phyloP scores from a whole-genome alignment of 108 stramenopile genomes.

The Skeletonema menzelii region DNA sequence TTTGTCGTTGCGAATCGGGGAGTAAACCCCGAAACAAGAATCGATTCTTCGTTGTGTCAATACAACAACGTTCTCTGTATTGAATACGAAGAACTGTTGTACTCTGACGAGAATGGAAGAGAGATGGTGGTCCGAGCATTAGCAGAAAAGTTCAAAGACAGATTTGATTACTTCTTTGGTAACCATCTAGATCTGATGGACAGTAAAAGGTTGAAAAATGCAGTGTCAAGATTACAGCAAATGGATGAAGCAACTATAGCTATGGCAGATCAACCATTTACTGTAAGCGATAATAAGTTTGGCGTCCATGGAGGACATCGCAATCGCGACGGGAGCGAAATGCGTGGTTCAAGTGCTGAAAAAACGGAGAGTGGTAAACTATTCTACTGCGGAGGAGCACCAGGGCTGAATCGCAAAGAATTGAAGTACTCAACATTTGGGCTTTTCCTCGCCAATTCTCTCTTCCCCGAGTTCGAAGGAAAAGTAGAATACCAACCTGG shows the following conservation, averaged over 20 bases:
- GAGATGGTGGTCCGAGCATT: conserved; percentile 15
- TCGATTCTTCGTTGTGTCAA: conserved; percentile 18
- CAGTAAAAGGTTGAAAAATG: conserved; percentile 5
- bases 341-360: not conserved
- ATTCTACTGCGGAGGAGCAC: conserved; percentile 36
- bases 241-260: conserved; percentile 25
- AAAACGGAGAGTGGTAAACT: not conserved
- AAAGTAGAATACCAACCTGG: conserved; percentile 2
- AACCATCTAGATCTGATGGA: conserved; percentile 8
- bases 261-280: conserved; percentile 13
- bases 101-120: conserved; percentile 6
- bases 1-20: conserved; percentile 27
- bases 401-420: conserved; percentile 8
- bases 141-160: conserved; percentile 5
- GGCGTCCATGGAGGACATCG: conserved; percentile 34
- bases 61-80: conserved; percentile 37
- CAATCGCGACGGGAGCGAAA: conserved; percentile 7
- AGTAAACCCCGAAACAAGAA: conserved; percentile 6
- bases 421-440: conserved; percentile 36
- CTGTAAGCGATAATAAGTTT: conserved; percentile 28
- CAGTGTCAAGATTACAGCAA: conserved; percentile 20
- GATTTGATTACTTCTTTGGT: conserved; percentile 42
- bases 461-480: conserved; percentile 29
- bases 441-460: conserved; percentile 20
- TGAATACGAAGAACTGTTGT: conserved; percentile 28